Conservation (phyloP, 768 basidiomycete species). For the Rhodotorula paludigena region DNA sequence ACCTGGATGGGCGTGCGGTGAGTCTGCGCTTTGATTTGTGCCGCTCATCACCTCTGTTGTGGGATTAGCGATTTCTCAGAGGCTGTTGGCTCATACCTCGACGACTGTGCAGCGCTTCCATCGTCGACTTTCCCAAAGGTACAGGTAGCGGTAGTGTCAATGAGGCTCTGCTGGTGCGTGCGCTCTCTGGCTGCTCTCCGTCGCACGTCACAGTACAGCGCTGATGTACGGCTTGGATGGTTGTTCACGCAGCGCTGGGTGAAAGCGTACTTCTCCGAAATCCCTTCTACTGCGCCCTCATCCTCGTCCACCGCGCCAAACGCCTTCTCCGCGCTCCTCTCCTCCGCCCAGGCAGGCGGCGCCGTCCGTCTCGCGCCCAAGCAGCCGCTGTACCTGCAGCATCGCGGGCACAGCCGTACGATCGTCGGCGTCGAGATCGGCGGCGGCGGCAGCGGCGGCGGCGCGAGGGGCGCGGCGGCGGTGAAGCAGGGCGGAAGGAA, state of each 20-base stretch:
- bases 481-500: background rate
- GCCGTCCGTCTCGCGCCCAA: constrained; percentile 14
- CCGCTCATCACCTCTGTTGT: no score
- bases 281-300: background rate
- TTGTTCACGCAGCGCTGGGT: constrained; percentile 31
- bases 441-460: background rate
- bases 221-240: no score
- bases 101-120: constrained; percentile 17
- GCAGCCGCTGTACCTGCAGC: constrained; percentile 42
- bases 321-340: background rate
- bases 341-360: background rate
- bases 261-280: constrained; percentile 32
- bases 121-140: constrained; percentile 40
- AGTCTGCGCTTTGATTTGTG: background rate
- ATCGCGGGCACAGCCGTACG: constrained; percentile 40
- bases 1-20: constrained; percentile 36
- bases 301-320: background rate
- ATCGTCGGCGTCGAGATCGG: constrained; percentile 39
- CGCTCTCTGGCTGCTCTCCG: background rate
- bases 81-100: no score
- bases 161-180: constrained; percentile 13
- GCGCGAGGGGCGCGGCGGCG: background rate
- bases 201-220: no score
- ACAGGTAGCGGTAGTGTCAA: constrained; percentile 18
- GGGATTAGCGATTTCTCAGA: no score